A percentile compares a stretch with the other conserved stretches of the same genome.
These are phyloP conservation scores for Neurospora cerealis DNA, from an alignment of 495 filamentous ascomycete species.

Conservation along the genomic window DNA sequence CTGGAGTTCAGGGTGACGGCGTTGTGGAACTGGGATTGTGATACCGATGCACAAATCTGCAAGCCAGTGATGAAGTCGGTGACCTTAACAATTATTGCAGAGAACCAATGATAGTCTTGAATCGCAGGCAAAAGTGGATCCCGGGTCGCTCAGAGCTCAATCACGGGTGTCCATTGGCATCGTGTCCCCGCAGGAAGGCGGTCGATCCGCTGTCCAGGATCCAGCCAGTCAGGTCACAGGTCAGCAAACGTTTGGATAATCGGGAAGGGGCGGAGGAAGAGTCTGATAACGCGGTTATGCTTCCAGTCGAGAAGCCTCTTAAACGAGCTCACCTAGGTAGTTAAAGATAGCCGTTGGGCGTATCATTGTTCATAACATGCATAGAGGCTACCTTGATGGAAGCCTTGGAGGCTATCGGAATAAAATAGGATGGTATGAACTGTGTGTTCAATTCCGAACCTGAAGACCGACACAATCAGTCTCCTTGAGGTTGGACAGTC, in stretches of 20 bases:
- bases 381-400: not conserved
- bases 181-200: not conserved
- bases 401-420: not conserved
- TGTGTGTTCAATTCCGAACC: not conserved
- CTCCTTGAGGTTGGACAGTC: not conserved
- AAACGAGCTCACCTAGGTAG: not conserved
- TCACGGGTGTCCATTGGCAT: not conserved
- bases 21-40: not conserved
- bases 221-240: not conserved
- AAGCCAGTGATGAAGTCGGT: not conserved
- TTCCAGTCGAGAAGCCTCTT: not conserved
- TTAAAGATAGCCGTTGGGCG: not conserved
- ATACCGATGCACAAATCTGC: not conserved
- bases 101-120: not conserved
- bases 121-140: not conserved
- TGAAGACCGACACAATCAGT: not conserved
- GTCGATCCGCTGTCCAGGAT: not conserved
- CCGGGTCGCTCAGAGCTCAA: not conserved
- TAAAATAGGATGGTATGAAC: not conserved
- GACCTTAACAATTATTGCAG: not conserved
- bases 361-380: not conserved
- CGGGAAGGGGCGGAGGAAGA: not conserved
- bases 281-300: not conserved
- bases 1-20: not conserved
- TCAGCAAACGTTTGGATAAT: not conserved